Conservation (phyloP, 2,329 filamentous ascomycete genomes). For the Alternaria triticina region DNA sequence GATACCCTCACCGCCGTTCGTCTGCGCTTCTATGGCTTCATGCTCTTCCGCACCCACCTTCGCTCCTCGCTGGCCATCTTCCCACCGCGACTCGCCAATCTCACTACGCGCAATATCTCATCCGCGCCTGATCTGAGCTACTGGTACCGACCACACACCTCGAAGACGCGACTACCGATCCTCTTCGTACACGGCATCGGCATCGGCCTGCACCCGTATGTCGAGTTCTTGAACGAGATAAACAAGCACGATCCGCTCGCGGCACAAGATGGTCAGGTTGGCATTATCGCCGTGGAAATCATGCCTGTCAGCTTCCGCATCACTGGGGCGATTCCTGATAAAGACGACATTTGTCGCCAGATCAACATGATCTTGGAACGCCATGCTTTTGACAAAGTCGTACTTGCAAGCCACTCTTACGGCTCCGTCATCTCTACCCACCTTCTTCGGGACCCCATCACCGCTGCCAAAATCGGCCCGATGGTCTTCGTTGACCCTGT, state of each 20-base stretch:
- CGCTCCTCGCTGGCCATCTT: constrained; percentile 59
- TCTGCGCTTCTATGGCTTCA: constrained; percentile 59
- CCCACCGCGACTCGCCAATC: constrained; percentile 62
- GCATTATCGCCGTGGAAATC: constrained; percentile 70
- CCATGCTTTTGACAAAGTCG: constrained; percentile 65
- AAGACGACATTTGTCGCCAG: constrained; percentile 62
- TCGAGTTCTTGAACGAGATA: constrained; percentile 62
- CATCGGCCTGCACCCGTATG: constrained; percentile 69
- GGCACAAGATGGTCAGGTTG: constrained; percentile 57
- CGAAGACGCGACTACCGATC: constrained; percentile 63
- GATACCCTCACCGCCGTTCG: constrained; percentile 51
- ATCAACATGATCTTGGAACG: constrained; percentile 63
- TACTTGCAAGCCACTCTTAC: constrained; percentile 68
- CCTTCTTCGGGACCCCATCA: constrained; percentile 59
- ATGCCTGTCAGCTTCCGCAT: constrained; percentile 70
- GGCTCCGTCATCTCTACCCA: constrained; percentile 69
- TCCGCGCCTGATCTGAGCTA: constrained; percentile 63
- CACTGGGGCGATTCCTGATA: constrained; percentile 59
- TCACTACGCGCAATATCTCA: constrained; percentile 57
- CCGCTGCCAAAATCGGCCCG: constrained; percentile 57
- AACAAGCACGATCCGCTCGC: constrained; percentile 41
- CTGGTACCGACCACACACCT: constrained; percentile 70
- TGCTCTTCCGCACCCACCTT: constrained; percentile 56
- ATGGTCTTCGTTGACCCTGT: constrained; percentile 68
- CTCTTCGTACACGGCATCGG: constrained; percentile 76